These are phyloP conservation scores for Stephania japonica DNA, from an alignment of 164 flowering plant species.

Conservation along the genomic window DNA sequence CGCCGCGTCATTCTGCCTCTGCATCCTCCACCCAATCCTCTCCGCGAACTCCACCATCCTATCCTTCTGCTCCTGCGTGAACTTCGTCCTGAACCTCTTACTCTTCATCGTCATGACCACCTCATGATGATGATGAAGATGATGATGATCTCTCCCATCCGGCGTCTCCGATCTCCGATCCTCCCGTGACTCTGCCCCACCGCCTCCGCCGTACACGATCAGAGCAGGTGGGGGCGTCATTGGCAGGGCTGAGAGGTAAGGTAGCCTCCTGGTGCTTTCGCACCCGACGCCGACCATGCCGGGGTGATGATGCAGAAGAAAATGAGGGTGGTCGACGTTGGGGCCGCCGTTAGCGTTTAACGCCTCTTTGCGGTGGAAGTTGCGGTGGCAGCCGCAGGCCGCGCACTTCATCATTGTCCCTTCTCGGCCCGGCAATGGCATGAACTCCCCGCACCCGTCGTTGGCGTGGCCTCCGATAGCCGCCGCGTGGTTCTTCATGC, in stretches of 20 bases:
- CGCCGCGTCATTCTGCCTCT: constrained; percentile 6
- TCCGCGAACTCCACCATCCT: constrained; percentile 12
- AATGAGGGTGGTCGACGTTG: neutral
- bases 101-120: neutral
- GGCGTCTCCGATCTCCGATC: constrained; percentile 32
- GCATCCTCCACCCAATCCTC: constrained; percentile 8
- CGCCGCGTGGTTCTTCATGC: constrained; percentile 50
- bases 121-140: neutral
- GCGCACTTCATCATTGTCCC: constrained; percentile 20
- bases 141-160: constrained; percentile 17
- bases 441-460: constrained; percentile 57
- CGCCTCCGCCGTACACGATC: neutral
- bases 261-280: neutral
- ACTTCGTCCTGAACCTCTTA: constrained; percentile 13
- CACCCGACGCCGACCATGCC: neutral
- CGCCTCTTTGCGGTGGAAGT: constrained; percentile 45
- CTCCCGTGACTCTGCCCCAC: neutral
- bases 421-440: constrained; percentile 24
- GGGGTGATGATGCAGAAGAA: neutral
- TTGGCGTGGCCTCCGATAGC: constrained; percentile 45
- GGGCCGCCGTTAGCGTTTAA: neutral
- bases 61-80: constrained; percentile 9
- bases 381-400: constrained; percentile 62
- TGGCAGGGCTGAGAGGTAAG: neutral
- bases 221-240: neutral